A percentile compares a stretch with the other conserved stretches of the same genome.
Conservation (phyloP, 495 filamentous ascomycete species). For the Trichoderma reesei region DNA sequence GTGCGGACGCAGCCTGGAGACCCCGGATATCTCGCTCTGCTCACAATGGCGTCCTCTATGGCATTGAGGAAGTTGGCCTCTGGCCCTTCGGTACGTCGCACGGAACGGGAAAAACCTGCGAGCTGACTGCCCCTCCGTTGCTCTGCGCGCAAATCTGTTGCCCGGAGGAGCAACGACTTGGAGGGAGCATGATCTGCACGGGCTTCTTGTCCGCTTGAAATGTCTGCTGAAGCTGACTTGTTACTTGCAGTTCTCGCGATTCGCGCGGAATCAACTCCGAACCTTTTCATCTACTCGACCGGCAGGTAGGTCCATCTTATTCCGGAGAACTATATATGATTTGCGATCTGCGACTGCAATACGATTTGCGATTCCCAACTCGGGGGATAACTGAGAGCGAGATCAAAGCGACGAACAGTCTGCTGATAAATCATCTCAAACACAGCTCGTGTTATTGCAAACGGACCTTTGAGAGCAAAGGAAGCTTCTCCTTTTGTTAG, state of each 20-base stretch:
- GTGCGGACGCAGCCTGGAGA: neutral
- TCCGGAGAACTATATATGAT: constrained; percentile 1
- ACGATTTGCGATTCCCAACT: constrained; percentile 12
- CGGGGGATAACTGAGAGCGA: neutral
- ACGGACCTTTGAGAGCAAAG: constrained; percentile 77
- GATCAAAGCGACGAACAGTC: neutral
- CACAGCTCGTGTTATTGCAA: constrained; percentile 63
- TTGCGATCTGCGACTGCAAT: neutral
- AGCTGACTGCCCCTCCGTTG: neutral
- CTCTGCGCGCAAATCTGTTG: constrained; percentile 13
- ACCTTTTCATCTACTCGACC: constrained; percentile 80
- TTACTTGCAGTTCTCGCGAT: constrained; percentile 36
- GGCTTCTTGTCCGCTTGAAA: neutral
- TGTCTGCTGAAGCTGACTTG: neutral
- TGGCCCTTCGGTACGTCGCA: constrained; percentile 33
- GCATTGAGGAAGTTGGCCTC: constrained; percentile 38
- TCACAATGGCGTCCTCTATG: constrained; percentile 43
- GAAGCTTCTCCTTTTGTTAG: constrained; percentile 76
- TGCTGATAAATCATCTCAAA: neutral
- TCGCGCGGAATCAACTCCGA: constrained; percentile 45
- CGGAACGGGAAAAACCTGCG: neutral
- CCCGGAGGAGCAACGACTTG: constrained; percentile 13
- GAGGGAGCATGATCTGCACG: neutral
- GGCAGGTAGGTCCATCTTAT: constrained; percentile 48
- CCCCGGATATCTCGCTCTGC: constrained; percentile 1